Evolutionary conservation across 2,329 filamentous ascomycete genomes (phyloP).

Genomic region (Nigrospora sphaerica): DNA sequence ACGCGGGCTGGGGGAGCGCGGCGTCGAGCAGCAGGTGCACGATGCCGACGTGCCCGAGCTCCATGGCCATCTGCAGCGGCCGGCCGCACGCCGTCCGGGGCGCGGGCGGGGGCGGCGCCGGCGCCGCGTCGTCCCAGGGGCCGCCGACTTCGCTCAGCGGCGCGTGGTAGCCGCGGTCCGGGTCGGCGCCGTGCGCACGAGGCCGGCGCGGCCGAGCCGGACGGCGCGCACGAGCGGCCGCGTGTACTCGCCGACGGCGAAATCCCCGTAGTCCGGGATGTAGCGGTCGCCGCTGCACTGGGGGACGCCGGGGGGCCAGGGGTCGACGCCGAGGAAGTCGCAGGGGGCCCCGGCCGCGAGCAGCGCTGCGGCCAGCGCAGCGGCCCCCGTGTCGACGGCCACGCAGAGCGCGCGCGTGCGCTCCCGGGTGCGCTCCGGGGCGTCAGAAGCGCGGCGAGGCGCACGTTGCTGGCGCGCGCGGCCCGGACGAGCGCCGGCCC

Average conservation of each 20-base stretch:
- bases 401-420: neutral
- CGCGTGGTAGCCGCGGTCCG: slow-evolving; percentile 1
- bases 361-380: neutral
- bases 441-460: neutral
- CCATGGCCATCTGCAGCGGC: slow-evolving; percentile 1
- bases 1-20: neutral
- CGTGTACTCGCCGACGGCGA: neutral
- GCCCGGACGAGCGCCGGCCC: slow-evolving; percentile 1
- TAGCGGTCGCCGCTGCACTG: neutral
- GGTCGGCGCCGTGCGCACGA: slow-evolving; percentile 2
- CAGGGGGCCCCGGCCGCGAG: neutral
- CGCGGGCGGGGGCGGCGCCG: too few relatives aligned
- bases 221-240: neutral
- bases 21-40: neutral
- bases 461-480: neutral
- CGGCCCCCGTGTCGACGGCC: neutral
- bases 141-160: too few relatives aligned
- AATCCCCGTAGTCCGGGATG: neutral
- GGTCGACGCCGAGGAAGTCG: neutral
- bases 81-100: neutral
- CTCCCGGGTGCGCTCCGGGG: neutral
- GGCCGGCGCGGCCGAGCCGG: neutral
- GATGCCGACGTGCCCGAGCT: slow-evolving; percentile 2
- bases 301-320: neutral
- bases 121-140: too few relatives aligned